Percentiles rank a stretch among this genome's conserved stretches.
phyloP scores from a whole-genome alignment of 73 alveolate genomes.

The Stentor coeruleus region DNA sequence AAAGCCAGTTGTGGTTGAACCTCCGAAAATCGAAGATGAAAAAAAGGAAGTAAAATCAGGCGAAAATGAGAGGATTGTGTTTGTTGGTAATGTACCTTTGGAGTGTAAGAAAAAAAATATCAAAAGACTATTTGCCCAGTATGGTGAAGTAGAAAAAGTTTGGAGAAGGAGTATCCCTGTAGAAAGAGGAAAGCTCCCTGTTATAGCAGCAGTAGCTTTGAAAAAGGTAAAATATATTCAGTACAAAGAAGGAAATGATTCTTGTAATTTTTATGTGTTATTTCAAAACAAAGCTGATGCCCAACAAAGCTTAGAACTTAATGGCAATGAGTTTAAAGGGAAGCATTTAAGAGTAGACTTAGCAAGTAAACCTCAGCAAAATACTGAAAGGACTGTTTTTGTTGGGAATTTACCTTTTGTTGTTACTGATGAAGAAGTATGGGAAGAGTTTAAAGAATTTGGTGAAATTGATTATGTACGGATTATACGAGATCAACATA shows the following conservation, averaged over 20 bases:
- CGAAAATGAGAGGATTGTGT: slow-evolving; percentile 52
- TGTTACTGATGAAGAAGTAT: slow-evolving; percentile 67
- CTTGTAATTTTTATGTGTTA: slow-evolving; percentile 70
- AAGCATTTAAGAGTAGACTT: slow-evolving; percentile 74
- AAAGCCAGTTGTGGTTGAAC: not conserved
- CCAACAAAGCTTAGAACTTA: slow-evolving; percentile 47
- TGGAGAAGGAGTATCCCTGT: slow-evolving; percentile 73
- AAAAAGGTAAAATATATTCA: slow-evolving; percentile 30
- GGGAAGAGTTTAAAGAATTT: slow-evolving; percentile 53
- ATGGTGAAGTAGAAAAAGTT: slow-evolving; percentile 68
- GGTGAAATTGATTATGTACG: slow-evolving; percentile 68
- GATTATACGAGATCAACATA: slow-evolving; percentile 62
- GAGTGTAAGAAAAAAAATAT: slow-evolving; percentile 46
- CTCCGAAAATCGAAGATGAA: not conserved
- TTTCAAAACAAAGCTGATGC: slow-evolving; percentile 46
- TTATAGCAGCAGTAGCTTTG: slow-evolving; percentile 51
- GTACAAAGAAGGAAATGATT: slow-evolving; percentile 39
- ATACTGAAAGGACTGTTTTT: slow-evolving; percentile 44
- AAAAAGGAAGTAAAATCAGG: not conserved
- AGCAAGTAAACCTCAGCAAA: slow-evolving; percentile 36
- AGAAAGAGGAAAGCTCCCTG: slow-evolving; percentile 42
- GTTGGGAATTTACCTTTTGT: slow-evolving; percentile 71
- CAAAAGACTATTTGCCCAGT: slow-evolving; percentile 43
- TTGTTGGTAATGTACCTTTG: slow-evolving; percentile 69
- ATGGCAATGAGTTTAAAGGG: slow-evolving; percentile 54